These are phyloP conservation scores for Lycium ferocissimum DNA, from an alignment of 257 asterid species.

Conservation along the genomic window DNA sequence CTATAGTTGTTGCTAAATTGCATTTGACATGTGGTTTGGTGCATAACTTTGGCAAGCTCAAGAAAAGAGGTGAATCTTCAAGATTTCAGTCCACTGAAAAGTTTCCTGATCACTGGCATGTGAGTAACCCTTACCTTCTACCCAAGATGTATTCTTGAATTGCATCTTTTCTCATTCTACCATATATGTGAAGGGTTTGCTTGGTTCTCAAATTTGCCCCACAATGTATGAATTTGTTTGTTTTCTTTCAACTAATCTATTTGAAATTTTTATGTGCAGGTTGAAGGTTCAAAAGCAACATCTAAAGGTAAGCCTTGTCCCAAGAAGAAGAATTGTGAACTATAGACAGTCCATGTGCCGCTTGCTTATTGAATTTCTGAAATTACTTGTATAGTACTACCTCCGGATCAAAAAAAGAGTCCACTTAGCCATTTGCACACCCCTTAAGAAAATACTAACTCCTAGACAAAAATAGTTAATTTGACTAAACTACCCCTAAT, in stretches of 20 bases:
- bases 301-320: constrained; percentile 57
- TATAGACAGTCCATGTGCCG: background rate
- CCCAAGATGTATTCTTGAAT: background rate
- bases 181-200: background rate
- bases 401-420: too few species aligned
- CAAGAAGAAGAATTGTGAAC: constrained; percentile 16
- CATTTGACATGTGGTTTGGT: constrained; percentile 21
- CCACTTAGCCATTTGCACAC: too few species aligned
- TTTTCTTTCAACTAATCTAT: constrained; percentile 33
- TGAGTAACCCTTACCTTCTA: constrained; percentile 23
- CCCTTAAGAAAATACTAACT: too few species aligned
- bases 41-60: constrained; percentile 16
- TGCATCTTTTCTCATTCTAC: background rate
- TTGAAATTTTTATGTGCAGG: constrained; percentile 56
- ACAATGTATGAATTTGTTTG: background rate
- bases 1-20: constrained; percentile 14
- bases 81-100: constrained; percentile 15
- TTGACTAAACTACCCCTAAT: too few species aligned
- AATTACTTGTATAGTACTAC: background rate
- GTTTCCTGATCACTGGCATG: constrained; percentile 30
- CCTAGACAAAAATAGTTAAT: too few species aligned
- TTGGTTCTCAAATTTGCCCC: background rate
- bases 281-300: constrained; percentile 45
- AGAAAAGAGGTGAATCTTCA: constrained; percentile 27
- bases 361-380: constrained; percentile 15